Evolutionary conservation across 768 basidiomycete genomes (phyloP), one percentile per base, ranked within the genome.

Genomic region (Russula earlei): DNA sequence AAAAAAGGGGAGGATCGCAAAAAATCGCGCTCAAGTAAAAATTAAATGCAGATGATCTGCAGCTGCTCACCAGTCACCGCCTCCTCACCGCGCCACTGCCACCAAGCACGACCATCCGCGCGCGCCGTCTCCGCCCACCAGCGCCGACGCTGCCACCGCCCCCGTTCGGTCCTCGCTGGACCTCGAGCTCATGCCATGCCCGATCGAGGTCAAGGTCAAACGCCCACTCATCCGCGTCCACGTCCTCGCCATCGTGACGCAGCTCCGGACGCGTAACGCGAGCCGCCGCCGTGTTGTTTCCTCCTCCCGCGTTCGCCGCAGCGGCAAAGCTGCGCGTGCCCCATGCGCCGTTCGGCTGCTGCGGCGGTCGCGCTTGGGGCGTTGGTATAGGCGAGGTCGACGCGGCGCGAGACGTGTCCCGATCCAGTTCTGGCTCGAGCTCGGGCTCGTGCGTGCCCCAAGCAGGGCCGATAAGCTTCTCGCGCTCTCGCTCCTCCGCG

Each of bases 321-420:
- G 87, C 83, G 12, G 91, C 91, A 67, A 93, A 92, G 62, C 87
- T 91, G 53, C 85, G 75, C 17, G 76, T 72, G 22, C 88, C 88
- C 90, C 88, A 91, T 25, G 80, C 87, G 19, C 87, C 87, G 34
- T 49, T 45, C 24, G 37, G 31, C 14, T 53, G 27, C 10, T 55
- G 34, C 5, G 44, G 56, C 24, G 20, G 22, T 14, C 47, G 57
- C 5, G 31, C 12, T 11, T 22, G 31, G 19, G 46, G 24, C n/a
- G 12, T 17, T 8, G 25, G 37, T 0, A 36, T 37, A 17, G 49
- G 55, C 1, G 55, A 52, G 5, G 46, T 49, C 14, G 45, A 34
- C 15, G 44, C 27, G 34, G 34, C 17, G 15, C 19, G 52, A 38
- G 44, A 29, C 12, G 24, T 11, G 11, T 42, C 34, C 10, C 29